Evolutionary conservation across 2,329 filamentous ascomycete species (phyloP).

Genomic region (Claviceps sp.): DNA sequence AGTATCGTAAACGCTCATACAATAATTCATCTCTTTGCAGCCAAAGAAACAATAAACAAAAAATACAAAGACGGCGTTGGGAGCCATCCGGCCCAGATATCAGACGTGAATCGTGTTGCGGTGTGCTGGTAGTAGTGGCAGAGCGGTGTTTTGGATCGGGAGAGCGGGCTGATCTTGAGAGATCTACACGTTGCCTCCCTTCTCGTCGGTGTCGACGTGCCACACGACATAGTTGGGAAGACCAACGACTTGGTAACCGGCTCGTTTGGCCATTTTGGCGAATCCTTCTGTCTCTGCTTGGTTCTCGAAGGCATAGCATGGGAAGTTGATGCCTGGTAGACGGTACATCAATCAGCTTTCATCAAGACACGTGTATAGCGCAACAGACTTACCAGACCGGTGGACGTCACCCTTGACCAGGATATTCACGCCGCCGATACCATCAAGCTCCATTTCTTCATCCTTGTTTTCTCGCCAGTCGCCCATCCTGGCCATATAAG

Average conservation of each 20-base stretch:
- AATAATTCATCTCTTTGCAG: conserved; percentile 9
- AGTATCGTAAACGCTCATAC: conserved; percentile 16
- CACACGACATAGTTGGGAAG: conserved; percentile 97
- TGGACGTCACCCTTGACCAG: conserved; percentile 97
- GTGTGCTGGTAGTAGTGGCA: not conserved
- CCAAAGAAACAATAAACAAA: conserved; percentile 7
- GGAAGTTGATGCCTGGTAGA: conserved; percentile 84
- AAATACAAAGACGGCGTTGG: conserved; percentile 8
- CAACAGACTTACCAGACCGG: conserved; percentile 56
- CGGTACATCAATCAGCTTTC: conserved; percentile 12
- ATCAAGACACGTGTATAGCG: not conserved
- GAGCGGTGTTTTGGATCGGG: not conserved
- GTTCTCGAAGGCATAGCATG: conserved; percentile 92
- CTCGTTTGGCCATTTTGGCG: conserved; percentile 95
- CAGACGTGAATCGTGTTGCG: conserved; percentile 11
- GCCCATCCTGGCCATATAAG: conserved; percentile 81
- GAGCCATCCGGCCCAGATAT: conserved; percentile 11
- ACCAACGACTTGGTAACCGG: conserved; percentile 83
- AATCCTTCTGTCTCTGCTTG: conserved; percentile 98
- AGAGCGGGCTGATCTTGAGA: not conserved
- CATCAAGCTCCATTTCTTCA: conserved; percentile 82
- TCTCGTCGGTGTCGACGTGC: conserved; percentile 96
- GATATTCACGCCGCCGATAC: conserved; percentile 94
- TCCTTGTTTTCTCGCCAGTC: conserved; percentile 89
- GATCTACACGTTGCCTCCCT: conserved; percentile 58